Percentiles rank a stretch among this genome's conserved stretches.
Evolutionary conservation across 139 green algal genomes (phyloP).

Genomic region (Chlamydomonas sphaeroides): DNA sequence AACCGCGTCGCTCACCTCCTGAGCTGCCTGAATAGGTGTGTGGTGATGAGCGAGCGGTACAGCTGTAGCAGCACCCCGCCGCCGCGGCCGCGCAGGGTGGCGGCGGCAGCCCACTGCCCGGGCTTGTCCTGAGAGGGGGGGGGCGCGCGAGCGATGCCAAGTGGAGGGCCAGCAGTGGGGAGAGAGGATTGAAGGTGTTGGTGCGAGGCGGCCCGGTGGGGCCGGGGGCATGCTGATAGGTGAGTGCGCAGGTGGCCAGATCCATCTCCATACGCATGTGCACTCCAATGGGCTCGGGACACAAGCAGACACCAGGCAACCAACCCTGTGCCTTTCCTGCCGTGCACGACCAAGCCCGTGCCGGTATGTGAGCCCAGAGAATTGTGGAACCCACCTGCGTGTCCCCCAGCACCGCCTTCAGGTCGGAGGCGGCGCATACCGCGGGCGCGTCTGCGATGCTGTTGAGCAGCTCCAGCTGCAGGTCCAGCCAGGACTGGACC

Average conservation of each 20-base stretch:
- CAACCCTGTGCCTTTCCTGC: too few relatives aligned
- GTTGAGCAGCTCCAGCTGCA: background rate
- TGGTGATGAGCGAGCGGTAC: conserved; percentile 5
- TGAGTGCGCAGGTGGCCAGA: too few relatives aligned
- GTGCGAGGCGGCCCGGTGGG: too few relatives aligned
- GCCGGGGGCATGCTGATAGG: too few relatives aligned
- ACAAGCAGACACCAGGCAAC: too few relatives aligned
- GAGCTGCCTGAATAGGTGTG: conserved; percentile 3
- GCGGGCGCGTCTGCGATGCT: background rate
- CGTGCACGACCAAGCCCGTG: too few relatives aligned
- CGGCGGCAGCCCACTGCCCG: conserved; percentile 7
- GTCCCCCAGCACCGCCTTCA: background rate
- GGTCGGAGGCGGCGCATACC: background rate
- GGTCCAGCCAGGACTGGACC: background rate
- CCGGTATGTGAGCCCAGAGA: too few relatives aligned
- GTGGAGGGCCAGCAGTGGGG: too few relatives aligned
- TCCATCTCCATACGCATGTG: too few relatives aligned
- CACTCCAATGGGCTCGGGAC: too few relatives aligned
- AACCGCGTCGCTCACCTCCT: background rate
- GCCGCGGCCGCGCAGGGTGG: conserved; percentile 22
- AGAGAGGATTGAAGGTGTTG: too few relatives aligned
- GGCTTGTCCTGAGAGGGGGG: conserved; percentile 28
- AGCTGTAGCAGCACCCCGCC: background rate
- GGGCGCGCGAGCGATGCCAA: too few relatives aligned
- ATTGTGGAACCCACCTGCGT: background rate